phyloP scores from a whole-genome alignment of 2,329 filamentous ascomycete genomes.

The Phaeosphaeriaceae sp. region DNA sequence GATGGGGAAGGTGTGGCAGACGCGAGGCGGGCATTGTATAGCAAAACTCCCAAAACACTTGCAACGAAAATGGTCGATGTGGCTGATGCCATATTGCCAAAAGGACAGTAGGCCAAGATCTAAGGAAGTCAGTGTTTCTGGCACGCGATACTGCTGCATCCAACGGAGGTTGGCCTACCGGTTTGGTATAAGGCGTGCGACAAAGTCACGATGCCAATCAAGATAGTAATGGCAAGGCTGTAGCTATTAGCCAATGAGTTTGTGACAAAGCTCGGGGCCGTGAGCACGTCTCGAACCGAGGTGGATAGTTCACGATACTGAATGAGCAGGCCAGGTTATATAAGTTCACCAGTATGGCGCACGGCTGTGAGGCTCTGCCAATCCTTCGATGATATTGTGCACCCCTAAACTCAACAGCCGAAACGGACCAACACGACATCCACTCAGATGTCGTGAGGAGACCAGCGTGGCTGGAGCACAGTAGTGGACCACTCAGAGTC shows the following conservation, averaged over 20 bases:
- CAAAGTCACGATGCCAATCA: background rate
- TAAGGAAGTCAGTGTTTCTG: background rate
- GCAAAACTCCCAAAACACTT: background rate
- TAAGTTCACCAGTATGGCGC: background rate
- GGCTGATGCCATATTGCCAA: background rate
- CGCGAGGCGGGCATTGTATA: background rate
- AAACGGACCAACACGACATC: background rate
- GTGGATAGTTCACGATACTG: background rate
- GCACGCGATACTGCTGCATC: no score
- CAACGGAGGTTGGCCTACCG: background rate
- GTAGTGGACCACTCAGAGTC: background rate
- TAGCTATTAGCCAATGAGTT: background rate
- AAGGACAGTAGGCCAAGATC: background rate
- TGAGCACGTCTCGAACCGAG: no score
- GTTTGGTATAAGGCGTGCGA: background rate
- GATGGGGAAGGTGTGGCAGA: constrained; percentile 3
- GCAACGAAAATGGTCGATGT: background rate
- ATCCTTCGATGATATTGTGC: background rate
- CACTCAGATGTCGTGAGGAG: no score
- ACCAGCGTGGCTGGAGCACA: background rate
- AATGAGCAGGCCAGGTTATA: background rate
- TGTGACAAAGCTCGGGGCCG: no score
- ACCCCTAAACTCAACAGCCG: background rate
- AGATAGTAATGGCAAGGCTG: background rate
- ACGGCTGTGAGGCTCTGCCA: background rate